These are phyloP conservation scores for Fraxinus velutina DNA, from an alignment of 305 asterid genomes.

Conservation along the genomic window DNA sequence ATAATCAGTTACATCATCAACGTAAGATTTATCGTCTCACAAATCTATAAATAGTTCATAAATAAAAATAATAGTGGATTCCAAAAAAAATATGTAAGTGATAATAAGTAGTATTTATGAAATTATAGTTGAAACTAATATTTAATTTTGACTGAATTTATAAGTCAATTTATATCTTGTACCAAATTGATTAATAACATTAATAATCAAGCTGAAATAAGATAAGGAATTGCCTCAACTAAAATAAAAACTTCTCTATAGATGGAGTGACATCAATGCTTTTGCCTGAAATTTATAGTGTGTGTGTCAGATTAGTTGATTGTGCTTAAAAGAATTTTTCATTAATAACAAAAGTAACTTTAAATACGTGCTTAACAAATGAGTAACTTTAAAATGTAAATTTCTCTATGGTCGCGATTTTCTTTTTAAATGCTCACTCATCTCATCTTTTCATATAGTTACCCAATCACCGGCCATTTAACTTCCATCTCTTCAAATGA, in stretches of 20 bases:
- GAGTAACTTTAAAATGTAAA: too few relatives aligned
- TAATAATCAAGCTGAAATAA: background rate
- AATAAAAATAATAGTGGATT: background rate
- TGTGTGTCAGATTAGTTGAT: background rate
- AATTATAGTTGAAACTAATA: too few relatives aligned
- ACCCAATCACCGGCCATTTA: too few relatives aligned
- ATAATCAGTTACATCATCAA: background rate
- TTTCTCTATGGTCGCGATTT: background rate
- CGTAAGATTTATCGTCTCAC: background rate
- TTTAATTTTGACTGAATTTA: background rate
- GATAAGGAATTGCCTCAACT: background rate
- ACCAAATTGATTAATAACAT: background rate
- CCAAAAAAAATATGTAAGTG: too few relatives aligned
- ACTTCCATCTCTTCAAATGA: too few relatives aligned
- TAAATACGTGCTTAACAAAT: too few relatives aligned
- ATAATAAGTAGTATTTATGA: background rate
- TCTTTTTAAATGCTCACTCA: background rate
- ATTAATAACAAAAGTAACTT: too few relatives aligned
- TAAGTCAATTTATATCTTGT: too few relatives aligned
- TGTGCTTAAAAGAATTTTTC: too few relatives aligned
- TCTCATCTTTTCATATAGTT: too few relatives aligned
- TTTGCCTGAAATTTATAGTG: background rate
- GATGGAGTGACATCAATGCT: background rate
- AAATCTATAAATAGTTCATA: too few relatives aligned
- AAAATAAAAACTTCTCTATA: background rate